phyloP scores from a whole-genome alignment of 1,284 basidiomycete genomes.

The Puccinia coronata region DNA sequence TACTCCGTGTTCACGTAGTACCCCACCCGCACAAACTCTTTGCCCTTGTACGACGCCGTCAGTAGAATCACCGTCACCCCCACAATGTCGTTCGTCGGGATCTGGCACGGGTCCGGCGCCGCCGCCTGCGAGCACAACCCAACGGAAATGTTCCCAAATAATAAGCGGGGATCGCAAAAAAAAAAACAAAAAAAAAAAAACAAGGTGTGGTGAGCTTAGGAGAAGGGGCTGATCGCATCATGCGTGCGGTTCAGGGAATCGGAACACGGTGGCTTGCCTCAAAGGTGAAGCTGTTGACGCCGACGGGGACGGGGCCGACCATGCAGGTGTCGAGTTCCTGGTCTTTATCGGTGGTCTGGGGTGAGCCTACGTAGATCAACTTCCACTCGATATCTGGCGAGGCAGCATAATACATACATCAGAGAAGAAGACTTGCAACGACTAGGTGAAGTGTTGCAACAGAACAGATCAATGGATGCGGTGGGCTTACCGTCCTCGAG shows the following conservation, averaged over 20 bases:
- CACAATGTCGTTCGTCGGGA: constrained; percentile 78
- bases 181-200: too few relatives aligned
- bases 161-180: too few relatives aligned
- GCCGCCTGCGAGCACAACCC: constrained; percentile 59
- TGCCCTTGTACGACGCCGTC: constrained; percentile 84
- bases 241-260: too few relatives aligned
- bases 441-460: background rate
- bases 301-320: constrained; percentile 89
- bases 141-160: too few relatives aligned
- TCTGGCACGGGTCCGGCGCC: constrained; percentile 67
- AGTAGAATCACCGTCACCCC: constrained; percentile 88
- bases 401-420: too few relatives aligned
- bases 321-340: constrained; percentile 79
- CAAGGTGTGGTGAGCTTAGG: too few relatives aligned
- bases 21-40: constrained; percentile 97
- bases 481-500: constrained; percentile 75
- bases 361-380: constrained; percentile 93
- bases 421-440: too few relatives aligned
- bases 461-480: background rate
- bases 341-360: constrained; percentile 85
- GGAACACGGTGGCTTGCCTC: constrained; percentile 61
- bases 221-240: too few relatives aligned
- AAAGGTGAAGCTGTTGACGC: constrained; percentile 96
- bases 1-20: constrained; percentile 99
- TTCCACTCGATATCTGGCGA: constrained; percentile 92